These are phyloP conservation scores for Leccinum aurantiacum DNA, from an alignment of 768 basidiomycete species.

Conservation along the genomic window DNA sequence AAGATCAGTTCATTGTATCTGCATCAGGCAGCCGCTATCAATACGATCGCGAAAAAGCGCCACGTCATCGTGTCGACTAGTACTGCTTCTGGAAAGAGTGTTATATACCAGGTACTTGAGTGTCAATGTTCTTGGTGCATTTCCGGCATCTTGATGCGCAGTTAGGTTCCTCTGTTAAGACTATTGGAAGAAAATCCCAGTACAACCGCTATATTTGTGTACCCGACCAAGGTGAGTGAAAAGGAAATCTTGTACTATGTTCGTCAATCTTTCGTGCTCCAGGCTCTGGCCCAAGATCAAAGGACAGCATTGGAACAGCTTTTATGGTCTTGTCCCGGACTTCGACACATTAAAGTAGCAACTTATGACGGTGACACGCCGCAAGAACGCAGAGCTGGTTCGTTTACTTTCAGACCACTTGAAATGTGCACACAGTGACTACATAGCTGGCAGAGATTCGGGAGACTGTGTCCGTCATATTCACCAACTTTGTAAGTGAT, in stretches of 20 bases:
- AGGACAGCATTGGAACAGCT: slow-evolving; percentile 67
- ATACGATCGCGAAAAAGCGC: slow-evolving; percentile 52
- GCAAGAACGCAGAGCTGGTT: slow-evolving; percentile 62
- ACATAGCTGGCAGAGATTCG: slow-evolving; percentile 53
- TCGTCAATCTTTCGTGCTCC: not conserved
- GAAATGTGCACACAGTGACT: not conserved
- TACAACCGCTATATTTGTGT: slow-evolving; percentile 79
- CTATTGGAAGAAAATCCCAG: slow-evolving; percentile 59
- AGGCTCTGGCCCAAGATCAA: slow-evolving; percentile 93
- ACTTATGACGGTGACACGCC: slow-evolving; percentile 92
- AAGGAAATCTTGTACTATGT: not conserved
- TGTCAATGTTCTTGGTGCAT: not conserved
- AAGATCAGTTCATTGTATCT: slow-evolving; percentile 64
- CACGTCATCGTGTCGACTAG: slow-evolving; percentile 88
- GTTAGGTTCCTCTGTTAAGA: slow-evolving; percentile 67
- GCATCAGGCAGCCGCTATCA: slow-evolving; percentile 73
- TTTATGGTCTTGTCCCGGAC: slow-evolving; percentile 54
- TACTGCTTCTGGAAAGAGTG: slow-evolving; percentile 87
- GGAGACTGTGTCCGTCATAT: slow-evolving; percentile 73
- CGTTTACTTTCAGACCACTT: slow-evolving; percentile 6
- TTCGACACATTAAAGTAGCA: slow-evolving; percentile 63
- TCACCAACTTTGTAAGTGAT: slow-evolving; percentile 80
- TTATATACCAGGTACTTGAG: slow-evolving; percentile 74
- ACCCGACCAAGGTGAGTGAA: slow-evolving; percentile 74
- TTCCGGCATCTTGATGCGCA: not conserved